These are phyloP conservation scores for Pseudogymnoascus sp. DNA, from an alignment of 2,329 filamentous ascomycete species.

Conservation along the genomic window DNA sequence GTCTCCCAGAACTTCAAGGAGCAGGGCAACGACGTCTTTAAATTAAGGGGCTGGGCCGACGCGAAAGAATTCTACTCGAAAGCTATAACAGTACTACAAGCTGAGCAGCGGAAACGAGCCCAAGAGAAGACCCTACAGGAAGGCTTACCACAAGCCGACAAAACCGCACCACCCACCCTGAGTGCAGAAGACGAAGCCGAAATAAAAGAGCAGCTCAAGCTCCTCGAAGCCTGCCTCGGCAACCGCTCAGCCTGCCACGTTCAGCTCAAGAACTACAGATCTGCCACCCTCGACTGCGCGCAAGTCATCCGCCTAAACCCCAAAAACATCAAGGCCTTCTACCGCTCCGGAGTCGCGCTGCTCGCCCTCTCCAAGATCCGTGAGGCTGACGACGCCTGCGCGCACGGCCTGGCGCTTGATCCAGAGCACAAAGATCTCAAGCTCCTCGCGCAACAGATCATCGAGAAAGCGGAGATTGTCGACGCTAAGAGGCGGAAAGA, in stretches of 20 bases:
- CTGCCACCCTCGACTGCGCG: constrained; percentile 77
- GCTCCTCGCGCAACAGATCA: constrained; percentile 53
- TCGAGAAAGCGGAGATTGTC: constrained; percentile 46
- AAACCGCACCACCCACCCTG: constrained; percentile 25
- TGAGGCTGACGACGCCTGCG: constrained; percentile 74
- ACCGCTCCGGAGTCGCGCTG: constrained; percentile 71
- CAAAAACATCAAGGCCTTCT: constrained; percentile 80
- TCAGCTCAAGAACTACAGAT: constrained; percentile 79
- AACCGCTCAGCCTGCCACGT: constrained; percentile 90
- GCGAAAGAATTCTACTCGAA: constrained; percentile 89
- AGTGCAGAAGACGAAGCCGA: constrained; percentile 31
- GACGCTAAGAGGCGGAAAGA: constrained; percentile 48
- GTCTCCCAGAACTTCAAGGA: constrained; percentile 79
- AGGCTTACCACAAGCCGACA: constrained; percentile 29
- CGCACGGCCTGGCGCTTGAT: constrained; percentile 66
- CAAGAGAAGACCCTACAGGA: constrained; percentile 19
- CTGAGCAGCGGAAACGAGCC: constrained; percentile 50
- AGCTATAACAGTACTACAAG: constrained; percentile 63
- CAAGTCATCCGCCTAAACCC: constrained; percentile 70
- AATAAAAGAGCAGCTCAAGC: constrained; percentile 42
- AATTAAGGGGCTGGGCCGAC: constrained; percentile 63
- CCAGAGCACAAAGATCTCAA: constrained; percentile 57
- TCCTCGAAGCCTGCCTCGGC: constrained; percentile 69
- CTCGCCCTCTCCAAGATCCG: constrained; percentile 67
- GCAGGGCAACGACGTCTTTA: constrained; percentile 84